These are phyloP conservation scores for Leccinum boreale DNA, from an alignment of 768 basidiomycete species.

Conservation along the genomic window DNA sequence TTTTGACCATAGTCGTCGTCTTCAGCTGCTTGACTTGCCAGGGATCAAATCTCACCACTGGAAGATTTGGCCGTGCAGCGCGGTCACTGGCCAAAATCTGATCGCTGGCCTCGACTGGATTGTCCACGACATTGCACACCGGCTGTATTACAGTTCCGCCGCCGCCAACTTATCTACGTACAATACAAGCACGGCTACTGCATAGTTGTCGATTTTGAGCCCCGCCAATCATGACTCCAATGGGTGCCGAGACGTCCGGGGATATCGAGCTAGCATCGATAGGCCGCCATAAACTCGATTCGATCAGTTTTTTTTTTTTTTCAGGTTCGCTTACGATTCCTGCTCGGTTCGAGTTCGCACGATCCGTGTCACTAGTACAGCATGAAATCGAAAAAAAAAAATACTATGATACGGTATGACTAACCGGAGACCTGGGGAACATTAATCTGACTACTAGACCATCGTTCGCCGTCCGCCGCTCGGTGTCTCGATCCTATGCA, in stretches of 20 bases:
- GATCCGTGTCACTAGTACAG: constrained; percentile 3
- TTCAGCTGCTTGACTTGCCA: constrained; percentile 73
- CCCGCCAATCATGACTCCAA: constrained; percentile 1
- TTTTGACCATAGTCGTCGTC: constrained; percentile 6
- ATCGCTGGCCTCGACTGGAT: constrained; percentile 89
- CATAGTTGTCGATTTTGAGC: constrained; percentile 3
- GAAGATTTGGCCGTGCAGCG: constrained; percentile 90
- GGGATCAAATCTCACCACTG: constrained; percentile 87
- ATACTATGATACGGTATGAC: constrained; percentile 2
- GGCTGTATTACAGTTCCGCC: constrained; percentile 77
- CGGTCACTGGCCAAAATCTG: constrained; percentile 83
- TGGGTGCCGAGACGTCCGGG: constrained; percentile 9
- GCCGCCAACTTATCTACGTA: constrained; percentile 6
- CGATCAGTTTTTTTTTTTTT: not conserved
- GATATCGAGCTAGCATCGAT: constrained; percentile 8
- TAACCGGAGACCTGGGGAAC: constrained; percentile 6
- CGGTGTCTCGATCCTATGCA: constrained; percentile 17
- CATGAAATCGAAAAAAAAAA: constrained; percentile 10
- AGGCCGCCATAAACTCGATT: constrained; percentile 5
- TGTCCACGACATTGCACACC: constrained; percentile 80
- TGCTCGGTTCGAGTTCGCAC: not conserved
- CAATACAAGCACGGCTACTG: constrained; percentile 1
- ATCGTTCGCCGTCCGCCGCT: not conserved
- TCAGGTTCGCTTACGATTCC: constrained; percentile 10
- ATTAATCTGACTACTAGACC: not conserved